Evolutionary conservation across 2,329 filamentous ascomycete species (phyloP), one percentile per base, ranked within the genome.

Genomic region (Ophiostoma himal-ulmi): DNA sequence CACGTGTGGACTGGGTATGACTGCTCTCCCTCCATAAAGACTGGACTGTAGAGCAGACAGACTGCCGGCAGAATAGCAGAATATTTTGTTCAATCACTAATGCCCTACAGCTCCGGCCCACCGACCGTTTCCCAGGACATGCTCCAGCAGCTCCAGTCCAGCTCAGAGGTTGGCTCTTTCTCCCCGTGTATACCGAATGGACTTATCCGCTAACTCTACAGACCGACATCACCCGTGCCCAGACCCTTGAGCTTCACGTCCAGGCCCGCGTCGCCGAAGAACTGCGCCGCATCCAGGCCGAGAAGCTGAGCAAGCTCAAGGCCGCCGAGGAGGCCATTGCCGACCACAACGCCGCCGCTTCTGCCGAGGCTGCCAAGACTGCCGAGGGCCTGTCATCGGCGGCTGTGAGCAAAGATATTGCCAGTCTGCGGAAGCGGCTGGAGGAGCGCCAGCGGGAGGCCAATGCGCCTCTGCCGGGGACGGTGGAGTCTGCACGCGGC

Each of bases 181-280:
- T 48, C 37, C 30, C 30, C 30, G 30, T 30, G 30, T 30, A 30
- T 30, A 30, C 30, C 3, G 30, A 30, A 2, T 30, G 30, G 30
- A 30, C 30, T 30, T 30, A 30, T 30, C 30, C 11, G 22, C 34
- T 20, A 13, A 41, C 14, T 30, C 30, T 13, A 68, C 78, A 98
- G 94, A 94, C 91, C 81, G 94, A 98, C 82, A 88, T 89, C 72
- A 94, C 93, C 74, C 93, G 94, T 78, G 86, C 90, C 76, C 92
- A 92, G 81, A 84, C 89, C 77, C 83, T 93, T 79, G 94, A 98
- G 82, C 88, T 95, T 74, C 90, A 94, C 76, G 89, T 97, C 80
- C 94, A 97, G 83, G 83, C 88, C 78, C 94, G 94, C 80, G 92
- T 97, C 72, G 88, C 90, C 76, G 85, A 88, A 76, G 94, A 97